Percentiles rank a stretch among this genome's conserved stretches.
These are phyloP conservation scores for Penicillium samsonianum DNA, from an alignment of 495 filamentous ascomycete species.

Conservation along the genomic window DNA sequence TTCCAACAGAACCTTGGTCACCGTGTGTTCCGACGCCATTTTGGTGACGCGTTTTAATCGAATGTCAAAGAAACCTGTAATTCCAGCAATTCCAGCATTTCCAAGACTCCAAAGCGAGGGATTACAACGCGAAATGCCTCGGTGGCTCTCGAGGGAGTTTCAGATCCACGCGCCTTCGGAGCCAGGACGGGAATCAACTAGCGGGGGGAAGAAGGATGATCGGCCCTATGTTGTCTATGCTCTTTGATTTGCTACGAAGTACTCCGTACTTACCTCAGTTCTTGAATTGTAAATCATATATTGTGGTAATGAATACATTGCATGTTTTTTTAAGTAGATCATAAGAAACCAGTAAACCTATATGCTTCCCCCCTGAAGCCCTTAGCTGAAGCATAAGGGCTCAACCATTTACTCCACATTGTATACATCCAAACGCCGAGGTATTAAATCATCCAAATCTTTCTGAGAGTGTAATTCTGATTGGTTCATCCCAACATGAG, in stretches of 20 bases:
- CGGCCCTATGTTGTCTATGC: slow-evolving; percentile 6
- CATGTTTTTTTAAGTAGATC: background rate
- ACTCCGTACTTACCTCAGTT: background rate
- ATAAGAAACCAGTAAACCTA: background rate
- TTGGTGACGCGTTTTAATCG: slow-evolving; percentile 20
- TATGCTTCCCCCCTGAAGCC: background rate
- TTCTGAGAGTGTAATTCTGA: background rate
- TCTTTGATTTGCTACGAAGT: background rate
- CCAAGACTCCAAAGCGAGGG: slow-evolving; percentile 10
- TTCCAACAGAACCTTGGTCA: slow-evolving; percentile 56
- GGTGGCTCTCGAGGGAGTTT: slow-evolving; percentile 9
- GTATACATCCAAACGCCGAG: slow-evolving; percentile 6
- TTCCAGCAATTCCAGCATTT: slow-evolving; percentile 20
- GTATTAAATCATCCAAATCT: background rate
- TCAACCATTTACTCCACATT: slow-evolving; percentile 1
- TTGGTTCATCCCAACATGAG: slow-evolving; percentile 2
- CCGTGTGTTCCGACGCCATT: slow-evolving; percentile 49
- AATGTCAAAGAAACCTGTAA: slow-evolving; percentile 15
- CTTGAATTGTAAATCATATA: background rate
- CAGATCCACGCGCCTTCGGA: slow-evolving; percentile 21
- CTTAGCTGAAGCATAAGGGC: background rate
- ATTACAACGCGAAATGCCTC: background rate
- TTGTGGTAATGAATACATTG: background rate
- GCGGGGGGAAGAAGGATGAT: slow-evolving; percentile 12
- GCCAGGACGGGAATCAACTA: slow-evolving; percentile 13